Evolutionary conservation across 2,329 filamentous ascomycete species (phyloP), one percentile per base, ranked within the genome.

Genomic region (Ophiostoma tasmaniense): DNA sequence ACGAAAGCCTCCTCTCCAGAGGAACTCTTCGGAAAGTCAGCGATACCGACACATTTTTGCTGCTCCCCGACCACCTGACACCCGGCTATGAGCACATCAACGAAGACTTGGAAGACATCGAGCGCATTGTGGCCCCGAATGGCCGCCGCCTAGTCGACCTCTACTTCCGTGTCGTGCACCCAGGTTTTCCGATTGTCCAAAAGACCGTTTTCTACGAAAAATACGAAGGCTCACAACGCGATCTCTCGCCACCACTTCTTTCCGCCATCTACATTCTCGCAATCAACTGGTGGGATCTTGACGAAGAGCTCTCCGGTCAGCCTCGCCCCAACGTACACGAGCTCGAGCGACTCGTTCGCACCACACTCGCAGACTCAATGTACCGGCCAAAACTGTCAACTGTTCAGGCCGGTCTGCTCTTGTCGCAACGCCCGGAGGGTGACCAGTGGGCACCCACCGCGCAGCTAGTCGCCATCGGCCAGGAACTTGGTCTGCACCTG

Each of bases 11-110:
- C 28, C 83, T 92, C 69, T 85, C 90, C 52, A 82, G 87, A 73
- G 87, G 87, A 37, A 87, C 84, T 5, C 84, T 94, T 70, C 85
- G 91, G 74, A 90, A 90, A 78, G 91, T 94, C 73, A 90, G 89
- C 79, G 87, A 90, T 70, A 79, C 86, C 78, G 90, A 93, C 77
- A 93, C 89, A 69, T 95, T 95, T 80, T 84, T 93, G 76, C 88
- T 93, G 81, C 82, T 93, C 70, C 89, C 90, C 68, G 91, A 95
- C 79, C 83, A 86, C 74, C 85, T 84, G 75, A 92, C 90, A 6
- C 86, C 88, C 62, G 89, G 90, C 52, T 85, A 89, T 75, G 88
- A 90, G 74, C 90, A 90, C 78, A 84, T 90, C 73, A 79, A 81
- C 64, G 85, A 90, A 67, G 89, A 92, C 73, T 80, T 87, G 72